Percentiles rank a stretch among this genome's conserved stretches.
Evolutionary conservation across 805 yeast genomes (phyloP).

Genomic region (Candida bentonensis): DNA sequence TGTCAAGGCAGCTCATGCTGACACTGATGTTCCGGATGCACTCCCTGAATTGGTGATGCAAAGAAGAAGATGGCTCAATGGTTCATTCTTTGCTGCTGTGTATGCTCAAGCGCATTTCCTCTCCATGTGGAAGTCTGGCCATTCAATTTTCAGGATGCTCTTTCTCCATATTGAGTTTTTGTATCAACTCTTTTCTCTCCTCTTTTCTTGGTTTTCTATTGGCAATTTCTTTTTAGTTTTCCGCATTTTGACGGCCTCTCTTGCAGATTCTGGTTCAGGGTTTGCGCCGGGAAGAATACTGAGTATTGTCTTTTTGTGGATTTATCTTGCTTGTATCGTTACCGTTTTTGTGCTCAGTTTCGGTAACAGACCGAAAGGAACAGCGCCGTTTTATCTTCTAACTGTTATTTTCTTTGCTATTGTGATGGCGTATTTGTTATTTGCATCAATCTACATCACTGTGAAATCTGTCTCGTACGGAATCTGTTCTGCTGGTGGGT

Average conservation of each 20-base stretch:
- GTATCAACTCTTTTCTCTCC: slow-evolving; percentile 58
- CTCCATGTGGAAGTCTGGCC: slow-evolving; percentile 68
- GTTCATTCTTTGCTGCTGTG: slow-evolving; percentile 88
- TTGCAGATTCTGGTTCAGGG: slow-evolving; percentile 47
- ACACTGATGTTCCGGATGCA: slow-evolving; percentile 88
- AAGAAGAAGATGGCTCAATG: slow-evolving; percentile 93
- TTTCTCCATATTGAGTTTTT: slow-evolving; percentile 63
- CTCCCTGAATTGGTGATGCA: slow-evolving; percentile 80
- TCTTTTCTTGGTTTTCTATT: slow-evolving; percentile 86
- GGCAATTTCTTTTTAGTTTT: slow-evolving; percentile 86
- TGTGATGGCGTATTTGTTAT: slow-evolving; percentile 76
- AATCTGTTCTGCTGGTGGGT: slow-evolving; percentile 28
- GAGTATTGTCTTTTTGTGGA: slow-evolving; percentile 71
- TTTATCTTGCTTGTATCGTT: slow-evolving; percentile 66
- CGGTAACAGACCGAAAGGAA: slow-evolving; percentile 91
- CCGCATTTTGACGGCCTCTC: slow-evolving; percentile 67
- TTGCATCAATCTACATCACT: slow-evolving; percentile 73
- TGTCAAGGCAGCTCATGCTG: slow-evolving; percentile 79
- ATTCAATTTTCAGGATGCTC: slow-evolving; percentile 47
- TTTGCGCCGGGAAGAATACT: slow-evolving; percentile 65
- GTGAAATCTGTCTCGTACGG: slow-evolving; percentile 54
- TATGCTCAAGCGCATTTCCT: slow-evolving; percentile 71
- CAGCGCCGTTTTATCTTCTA: slow-evolving; percentile 59
- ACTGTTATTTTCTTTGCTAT: slow-evolving; percentile 74
- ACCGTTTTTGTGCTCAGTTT: slow-evolving; percentile 80